Evolutionary conservation across 805 yeast species (phyloP).

Genomic region (Pichia phayaonensis): DNA sequence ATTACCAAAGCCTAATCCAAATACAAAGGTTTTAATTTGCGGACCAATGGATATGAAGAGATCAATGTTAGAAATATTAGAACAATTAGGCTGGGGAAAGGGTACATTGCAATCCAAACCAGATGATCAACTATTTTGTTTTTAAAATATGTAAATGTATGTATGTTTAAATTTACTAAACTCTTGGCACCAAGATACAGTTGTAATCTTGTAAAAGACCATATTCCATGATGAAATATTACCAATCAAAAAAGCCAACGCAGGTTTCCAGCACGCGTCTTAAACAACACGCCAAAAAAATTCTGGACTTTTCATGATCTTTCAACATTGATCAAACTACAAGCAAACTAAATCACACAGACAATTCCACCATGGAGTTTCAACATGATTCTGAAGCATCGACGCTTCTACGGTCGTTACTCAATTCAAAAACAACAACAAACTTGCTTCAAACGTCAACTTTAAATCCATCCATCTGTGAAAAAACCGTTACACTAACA

Average conservation of each 20-base stretch:
- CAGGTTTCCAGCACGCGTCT: too few relatives aligned
- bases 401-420: background rate
- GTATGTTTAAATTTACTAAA: background rate
- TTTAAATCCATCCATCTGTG: background rate
- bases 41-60: conserved; percentile 70
- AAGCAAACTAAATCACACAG: background rate
- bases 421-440: background rate
- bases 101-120: conserved; percentile 25
- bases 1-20: conserved; percentile 42
- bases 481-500: conserved; percentile 15
- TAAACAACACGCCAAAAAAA: background rate
- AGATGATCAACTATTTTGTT: conserved; percentile 32
- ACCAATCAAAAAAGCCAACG: too few relatives aligned
- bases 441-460: background rate
- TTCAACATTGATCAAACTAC: background rate
- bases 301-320: background rate
- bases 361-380: background rate
- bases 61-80: conserved; percentile 40
- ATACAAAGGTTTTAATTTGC: conserved; percentile 59
- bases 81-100: conserved; percentile 54
- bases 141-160: conserved; percentile 13
- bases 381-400: background rate
- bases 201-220: too few relatives aligned
- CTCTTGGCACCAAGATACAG: background rate
- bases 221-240: too few relatives aligned